These are phyloP conservation scores for Talaromyces islandicus DNA, from an alignment of 2,329 filamentous ascomycete genomes.

Conservation along the genomic window DNA sequence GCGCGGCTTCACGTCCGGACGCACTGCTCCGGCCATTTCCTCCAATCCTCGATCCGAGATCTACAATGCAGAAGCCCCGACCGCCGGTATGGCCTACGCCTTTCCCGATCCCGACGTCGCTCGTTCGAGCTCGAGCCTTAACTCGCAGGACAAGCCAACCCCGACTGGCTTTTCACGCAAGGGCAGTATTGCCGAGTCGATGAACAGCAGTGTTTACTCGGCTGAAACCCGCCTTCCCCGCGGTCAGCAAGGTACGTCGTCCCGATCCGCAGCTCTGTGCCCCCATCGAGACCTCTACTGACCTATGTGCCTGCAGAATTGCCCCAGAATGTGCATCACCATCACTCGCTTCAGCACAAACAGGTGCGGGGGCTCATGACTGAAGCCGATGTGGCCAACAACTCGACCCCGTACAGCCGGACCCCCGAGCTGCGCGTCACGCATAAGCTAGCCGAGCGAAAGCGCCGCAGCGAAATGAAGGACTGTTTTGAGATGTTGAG, in stretches of 20 bases:
- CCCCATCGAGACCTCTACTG: not conserved
- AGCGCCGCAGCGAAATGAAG: slow-evolving; percentile 49
- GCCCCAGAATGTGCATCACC: slow-evolving; percentile 42
- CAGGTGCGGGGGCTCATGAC: slow-evolving; percentile 43
- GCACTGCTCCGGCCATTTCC: slow-evolving; percentile 44
- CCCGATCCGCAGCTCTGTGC: not conserved
- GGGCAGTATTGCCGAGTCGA: slow-evolving; percentile 42
- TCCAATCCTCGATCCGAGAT: slow-evolving; percentile 45
- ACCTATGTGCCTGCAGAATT: slow-evolving; percentile 30
- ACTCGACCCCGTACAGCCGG: slow-evolving; percentile 43
- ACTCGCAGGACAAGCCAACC: slow-evolving; percentile 25
- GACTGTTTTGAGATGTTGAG: slow-evolving; percentile 45
- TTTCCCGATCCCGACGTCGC: slow-evolving; percentile 45
- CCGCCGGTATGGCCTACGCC: slow-evolving; percentile 45
- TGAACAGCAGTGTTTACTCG: slow-evolving; percentile 42
- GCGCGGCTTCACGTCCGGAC: slow-evolving; percentile 38
- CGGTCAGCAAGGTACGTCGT: slow-evolving; percentile 42
- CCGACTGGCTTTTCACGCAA: slow-evolving; percentile 37
- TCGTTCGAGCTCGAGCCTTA: slow-evolving; percentile 31
- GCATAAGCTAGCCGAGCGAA: slow-evolving; percentile 46
- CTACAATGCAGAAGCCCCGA: slow-evolving; percentile 45
- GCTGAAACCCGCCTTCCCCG: slow-evolving; percentile 44
- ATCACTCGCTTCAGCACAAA: slow-evolving; percentile 44
- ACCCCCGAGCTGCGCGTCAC: slow-evolving; percentile 46
- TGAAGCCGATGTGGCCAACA: slow-evolving; percentile 35